Conservation (phyloP, 2,329 filamentous ascomycete genomes). For the Claviceps capensis region DNA sequence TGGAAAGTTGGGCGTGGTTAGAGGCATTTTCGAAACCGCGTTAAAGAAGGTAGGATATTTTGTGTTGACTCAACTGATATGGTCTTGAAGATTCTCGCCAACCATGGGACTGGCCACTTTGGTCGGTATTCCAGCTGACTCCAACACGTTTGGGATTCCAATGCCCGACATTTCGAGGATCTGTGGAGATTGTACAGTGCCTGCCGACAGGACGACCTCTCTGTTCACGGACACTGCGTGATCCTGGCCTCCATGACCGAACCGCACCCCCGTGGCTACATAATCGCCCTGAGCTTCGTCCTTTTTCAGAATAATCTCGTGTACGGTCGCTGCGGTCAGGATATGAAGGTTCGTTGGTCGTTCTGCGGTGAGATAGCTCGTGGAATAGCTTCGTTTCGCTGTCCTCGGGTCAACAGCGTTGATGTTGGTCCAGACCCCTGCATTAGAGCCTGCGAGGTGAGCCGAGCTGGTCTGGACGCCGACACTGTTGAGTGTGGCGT, state of each 20-base stretch:
- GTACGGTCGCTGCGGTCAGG: constrained; percentile 17
- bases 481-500: constrained; percentile 30
- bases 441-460: constrained; percentile 33
- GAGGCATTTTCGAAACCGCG: no score
- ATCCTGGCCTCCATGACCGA: constrained; percentile 23
- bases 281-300: constrained; percentile 3
- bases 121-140: constrained; percentile 22
- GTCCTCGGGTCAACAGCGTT: constrained; percentile 32
- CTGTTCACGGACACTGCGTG: constrained; percentile 24
- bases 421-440: constrained; percentile 36
- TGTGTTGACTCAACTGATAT: constrained; percentile 14
- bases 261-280: constrained; percentile 19
- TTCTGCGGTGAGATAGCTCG: constrained; percentile 26
- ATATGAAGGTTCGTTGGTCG: constrained; percentile 28
- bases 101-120: constrained; percentile 30
- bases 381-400: constrained; percentile 33
- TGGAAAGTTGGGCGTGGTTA: background rate
- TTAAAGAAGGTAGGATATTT: background rate
- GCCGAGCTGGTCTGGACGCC: constrained; percentile 27
- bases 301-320: constrained; percentile 15
- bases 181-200: constrained; percentile 42
- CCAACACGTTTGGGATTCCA: constrained; percentile 27
- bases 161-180: constrained; percentile 49
- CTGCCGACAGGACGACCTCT: constrained; percentile 47
- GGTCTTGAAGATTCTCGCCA: constrained; percentile 36